These are phyloP conservation scores for Starmerella vitae DNA, from an alignment of 805 yeast species.

Conservation along the genomic window DNA sequence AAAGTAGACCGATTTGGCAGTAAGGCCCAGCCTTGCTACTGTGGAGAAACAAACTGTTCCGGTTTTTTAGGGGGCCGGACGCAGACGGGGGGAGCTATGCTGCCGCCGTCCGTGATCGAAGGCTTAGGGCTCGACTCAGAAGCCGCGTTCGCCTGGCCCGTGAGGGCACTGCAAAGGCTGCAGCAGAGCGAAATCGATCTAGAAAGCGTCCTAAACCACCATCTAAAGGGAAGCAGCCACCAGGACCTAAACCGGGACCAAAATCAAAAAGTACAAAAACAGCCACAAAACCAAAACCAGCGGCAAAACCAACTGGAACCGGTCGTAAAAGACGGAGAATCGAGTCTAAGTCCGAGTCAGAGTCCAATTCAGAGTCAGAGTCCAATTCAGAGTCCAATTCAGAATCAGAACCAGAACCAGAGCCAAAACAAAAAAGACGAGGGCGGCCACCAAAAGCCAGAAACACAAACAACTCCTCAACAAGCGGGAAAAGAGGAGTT, in stretches of 20 bases:
- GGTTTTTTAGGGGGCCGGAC: slow-evolving; percentile 95
- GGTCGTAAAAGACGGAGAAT: no score
- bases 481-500: neutral
- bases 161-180: slow-evolving; percentile 10
- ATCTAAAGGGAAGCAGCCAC: no score
- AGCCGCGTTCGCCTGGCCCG: slow-evolving; percentile 44
- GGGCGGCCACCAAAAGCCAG: slow-evolving; percentile 28
- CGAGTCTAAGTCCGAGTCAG: no score
- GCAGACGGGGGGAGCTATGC: slow-evolving; percentile 79
- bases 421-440: neutral
- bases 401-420: no score
- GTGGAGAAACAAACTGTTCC: slow-evolving; percentile 84
- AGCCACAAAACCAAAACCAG: no score
- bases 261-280: no score
- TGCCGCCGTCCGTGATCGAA: slow-evolving; percentile 72
- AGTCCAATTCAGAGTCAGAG: no score
- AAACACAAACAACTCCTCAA: slow-evolving; percentile 24
- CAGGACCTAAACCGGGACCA: no score
- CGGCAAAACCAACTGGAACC: no score
- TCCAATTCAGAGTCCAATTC: no score
- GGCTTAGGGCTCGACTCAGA: slow-evolving; percentile 61
- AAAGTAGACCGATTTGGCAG: slow-evolving; percentile 96
- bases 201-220: slow-evolving; percentile 14
- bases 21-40: slow-evolving; percentile 81
- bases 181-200: slow-evolving; percentile 35